Conservation (phyloP, 139 green algal species). For the Tetraselmis striata region DNA sequence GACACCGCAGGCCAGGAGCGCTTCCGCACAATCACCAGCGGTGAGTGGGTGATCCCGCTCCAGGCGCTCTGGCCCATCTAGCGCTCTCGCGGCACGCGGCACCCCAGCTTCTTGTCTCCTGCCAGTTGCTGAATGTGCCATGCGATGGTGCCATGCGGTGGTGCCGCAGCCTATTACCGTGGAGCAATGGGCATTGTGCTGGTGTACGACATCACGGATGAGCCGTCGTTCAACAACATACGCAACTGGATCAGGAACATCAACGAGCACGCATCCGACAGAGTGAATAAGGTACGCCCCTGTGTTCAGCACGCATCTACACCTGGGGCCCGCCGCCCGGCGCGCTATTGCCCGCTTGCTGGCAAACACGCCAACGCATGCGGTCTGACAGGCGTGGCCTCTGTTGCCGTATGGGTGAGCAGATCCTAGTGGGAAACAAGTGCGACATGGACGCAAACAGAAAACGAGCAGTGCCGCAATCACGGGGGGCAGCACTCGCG, state of each 20-base stretch:
- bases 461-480: slow-evolving; percentile 70
- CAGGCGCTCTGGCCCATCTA: too few relatives aligned
- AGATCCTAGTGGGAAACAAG: slow-evolving; percentile 95
- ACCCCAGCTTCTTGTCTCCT: too few relatives aligned
- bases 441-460: slow-evolving; percentile 76
- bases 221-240: slow-evolving; percentile 93
- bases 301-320: neutral
- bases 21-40: slow-evolving; percentile 94
- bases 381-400: neutral
- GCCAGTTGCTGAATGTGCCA: too few relatives aligned
- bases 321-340: neutral
- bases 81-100: neutral
- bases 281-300: slow-evolving; percentile 81
- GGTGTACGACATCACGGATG: slow-evolving; percentile 96
- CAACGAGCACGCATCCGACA: slow-evolving; percentile 88
- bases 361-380: neutral
- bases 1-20: slow-evolving; percentile 97
- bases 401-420: slow-evolving; percentile 9
- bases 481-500: slow-evolving; percentile 73
- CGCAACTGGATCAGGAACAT: slow-evolving; percentile 99
- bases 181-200: slow-evolving; percentile 94
- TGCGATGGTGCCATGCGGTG: too few relatives aligned
- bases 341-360: neutral
- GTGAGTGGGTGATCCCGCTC: slow-evolving; percentile 32
- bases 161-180: slow-evolving; percentile 97